Conservation (phyloP, 345 rosid species). For the Hypericum perforatum region DNA sequence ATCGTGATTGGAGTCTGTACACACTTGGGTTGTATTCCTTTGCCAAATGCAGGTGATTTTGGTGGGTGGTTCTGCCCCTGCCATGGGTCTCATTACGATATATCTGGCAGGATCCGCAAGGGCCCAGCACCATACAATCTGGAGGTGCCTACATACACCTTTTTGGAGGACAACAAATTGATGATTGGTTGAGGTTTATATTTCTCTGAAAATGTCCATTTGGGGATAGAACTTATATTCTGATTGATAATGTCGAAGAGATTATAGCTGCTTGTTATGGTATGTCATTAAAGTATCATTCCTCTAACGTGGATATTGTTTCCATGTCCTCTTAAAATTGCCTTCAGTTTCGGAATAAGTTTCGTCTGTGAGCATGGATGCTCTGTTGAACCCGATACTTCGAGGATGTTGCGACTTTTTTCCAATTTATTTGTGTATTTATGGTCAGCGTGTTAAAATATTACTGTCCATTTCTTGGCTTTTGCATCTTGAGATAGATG, state of each 20-base stretch:
- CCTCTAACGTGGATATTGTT: slow-evolving; percentile 12
- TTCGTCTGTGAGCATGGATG: not conserved
- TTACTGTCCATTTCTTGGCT: too few species aligned
- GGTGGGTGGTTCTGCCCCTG: slow-evolving; percentile 3
- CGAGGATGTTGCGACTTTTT: not conserved
- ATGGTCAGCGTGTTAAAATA: too few species aligned
- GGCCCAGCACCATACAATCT: slow-evolving; percentile 3
- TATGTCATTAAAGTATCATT: not conserved
- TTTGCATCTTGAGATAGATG: too few species aligned
- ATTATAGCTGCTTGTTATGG: slow-evolving; percentile 14
- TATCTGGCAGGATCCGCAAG: slow-evolving; percentile 1
- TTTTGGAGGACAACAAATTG: slow-evolving; percentile 1
- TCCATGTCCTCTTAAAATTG: not conserved
- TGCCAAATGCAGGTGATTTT: slow-evolving; percentile 4
- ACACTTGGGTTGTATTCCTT: slow-evolving; percentile 2
- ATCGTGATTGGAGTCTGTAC: not conserved
- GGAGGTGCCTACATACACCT: slow-evolving; percentile 4
- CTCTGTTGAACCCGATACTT: not conserved
- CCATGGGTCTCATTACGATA: slow-evolving; percentile 3
- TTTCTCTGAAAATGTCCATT: not conserved
- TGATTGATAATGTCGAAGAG: slow-evolving; percentile 36
- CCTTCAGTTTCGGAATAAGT: slow-evolving; percentile 19
- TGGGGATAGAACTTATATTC: slow-evolving; percentile 8
- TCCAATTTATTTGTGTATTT: not conserved
- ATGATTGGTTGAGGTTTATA: slow-evolving; percentile 6